These are phyloP conservation scores for Aquanectria penicillioides DNA, from an alignment of 2,329 filamentous ascomycete species.

Conservation along the genomic window DNA sequence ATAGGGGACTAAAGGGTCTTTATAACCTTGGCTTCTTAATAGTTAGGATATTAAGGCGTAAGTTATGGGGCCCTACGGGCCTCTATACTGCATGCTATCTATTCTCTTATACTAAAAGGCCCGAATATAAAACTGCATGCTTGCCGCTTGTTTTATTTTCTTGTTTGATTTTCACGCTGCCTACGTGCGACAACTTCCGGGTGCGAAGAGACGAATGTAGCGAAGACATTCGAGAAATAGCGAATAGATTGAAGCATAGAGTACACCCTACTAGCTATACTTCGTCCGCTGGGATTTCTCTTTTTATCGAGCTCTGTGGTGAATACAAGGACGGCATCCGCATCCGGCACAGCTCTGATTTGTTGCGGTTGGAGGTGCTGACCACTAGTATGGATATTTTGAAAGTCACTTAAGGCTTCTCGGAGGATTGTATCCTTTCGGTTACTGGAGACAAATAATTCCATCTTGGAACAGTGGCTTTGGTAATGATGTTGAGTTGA, in stretches of 20 bases:
- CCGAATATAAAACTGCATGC: too few species aligned
- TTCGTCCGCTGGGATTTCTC: constrained; percentile 28
- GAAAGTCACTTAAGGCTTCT: constrained; percentile 1
- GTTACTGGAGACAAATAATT: background rate
- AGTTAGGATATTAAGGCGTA: too few species aligned
- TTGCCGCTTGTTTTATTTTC: too few species aligned
- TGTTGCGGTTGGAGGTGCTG: constrained; percentile 4
- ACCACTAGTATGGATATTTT: background rate
- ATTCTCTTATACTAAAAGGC: too few species aligned
- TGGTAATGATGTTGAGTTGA: background rate
- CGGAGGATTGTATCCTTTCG: background rate
- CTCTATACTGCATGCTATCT: too few species aligned
- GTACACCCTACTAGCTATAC: constrained; percentile 42
- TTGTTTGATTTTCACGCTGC: background rate
- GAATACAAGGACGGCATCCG: constrained; percentile 45
- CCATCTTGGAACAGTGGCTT: background rate
- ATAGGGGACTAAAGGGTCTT: too few species aligned
- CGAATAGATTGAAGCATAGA: constrained; percentile 49
- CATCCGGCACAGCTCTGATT: constrained; percentile 32
- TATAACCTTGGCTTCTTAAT: too few species aligned
- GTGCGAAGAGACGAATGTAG: constrained; percentile 50
- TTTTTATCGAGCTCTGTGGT: constrained; percentile 45
- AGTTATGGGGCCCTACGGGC: too few species aligned
- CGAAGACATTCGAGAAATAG: constrained; percentile 48
- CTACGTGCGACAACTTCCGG: constrained; percentile 49